Base-by-base conservation (phyloP, 2,329 filamentous ascomycete genomes). In the Calonectria pteridis region DNA sequence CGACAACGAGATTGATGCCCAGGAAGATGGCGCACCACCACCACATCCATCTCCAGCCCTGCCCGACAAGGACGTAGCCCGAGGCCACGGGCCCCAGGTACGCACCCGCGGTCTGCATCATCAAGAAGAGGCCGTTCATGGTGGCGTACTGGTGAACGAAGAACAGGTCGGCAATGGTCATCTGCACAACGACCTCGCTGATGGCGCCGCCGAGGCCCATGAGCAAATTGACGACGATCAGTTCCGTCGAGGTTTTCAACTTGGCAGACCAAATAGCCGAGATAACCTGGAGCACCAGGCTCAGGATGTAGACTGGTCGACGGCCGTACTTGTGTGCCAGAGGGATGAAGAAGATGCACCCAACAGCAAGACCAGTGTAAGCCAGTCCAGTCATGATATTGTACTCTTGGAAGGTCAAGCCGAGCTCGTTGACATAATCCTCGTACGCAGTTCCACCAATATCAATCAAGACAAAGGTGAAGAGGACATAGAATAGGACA, bases 381-480 rank as follows among this genome's bases (percentile, higher is more conserved):
- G 73, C 72, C 29, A 73, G 59, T 1, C 75, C 74, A 4, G 50
- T 33, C 16, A 29, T 50, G 11, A 43, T 63, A 20, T 75, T 75
- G 23, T 73, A 28, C 2, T 37, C 18, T 2, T 40, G n/a, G 18
- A 63, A 55, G 16, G n/a, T 62, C 9, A 73, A 65, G 10, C 73
- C 73, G 10, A 73, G 46, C 29, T 75, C 50, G 18, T 3, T 13
- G 26, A 53, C 50, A 9, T 53, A 53, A 31, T 28, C 67, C 16
- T 72, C 68, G 28, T 71, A 69, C 6, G 69, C 66, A 1, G 71
- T 71, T 28, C 67, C 71, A 28, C 59, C 71, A 33, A 74, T 72
- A n/a, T 68, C 75, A 10, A 95, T 87, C 81, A 94, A 91, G 72
- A 94, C 84, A 83, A 94, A 95, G 9, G 91, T 89, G 26, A 95